Evolutionary conservation across 2,329 filamentous ascomycete genomes (phyloP).

Genomic region (Colletotrichum gloeosporioides): DNA sequence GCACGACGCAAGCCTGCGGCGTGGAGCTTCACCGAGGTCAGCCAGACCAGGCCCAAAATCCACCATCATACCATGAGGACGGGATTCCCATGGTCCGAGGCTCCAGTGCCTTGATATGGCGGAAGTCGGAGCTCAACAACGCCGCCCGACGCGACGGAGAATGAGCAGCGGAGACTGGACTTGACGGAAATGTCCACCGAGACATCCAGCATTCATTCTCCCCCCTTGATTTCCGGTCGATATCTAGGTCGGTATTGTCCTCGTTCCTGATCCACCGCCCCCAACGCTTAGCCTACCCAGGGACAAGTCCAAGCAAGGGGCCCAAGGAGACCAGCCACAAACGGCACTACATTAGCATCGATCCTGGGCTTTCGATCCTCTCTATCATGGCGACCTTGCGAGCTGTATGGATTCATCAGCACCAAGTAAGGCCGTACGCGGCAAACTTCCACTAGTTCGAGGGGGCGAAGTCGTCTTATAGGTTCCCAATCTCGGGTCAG

Average conservation of each 20-base stretch:
- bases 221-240: neutral
- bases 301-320: neutral
- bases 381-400: neutral
- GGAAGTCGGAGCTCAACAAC: neutral
- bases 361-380: neutral
- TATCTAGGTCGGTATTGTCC: neutral
- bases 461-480: slow-evolving; percentile 3
- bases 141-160: neutral
- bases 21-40: neutral
- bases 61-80: neutral
- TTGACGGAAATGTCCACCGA: neutral
- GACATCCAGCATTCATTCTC: neutral
- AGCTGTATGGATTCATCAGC: neutral
- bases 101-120: neutral
- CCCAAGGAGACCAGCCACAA: neutral
- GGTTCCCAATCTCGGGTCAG: neutral
- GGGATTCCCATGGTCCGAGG: neutral
- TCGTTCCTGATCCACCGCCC: neutral
- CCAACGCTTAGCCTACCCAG: neutral
- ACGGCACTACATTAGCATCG: neutral
- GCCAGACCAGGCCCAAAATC: neutral
- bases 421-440: neutral
- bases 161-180: neutral
- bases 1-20: neutral
- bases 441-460: slow-evolving; percentile 6